Conservation (phyloP, 2,329 filamentous ascomycete species). For the Bimuria novae-zelandiae region DNA sequence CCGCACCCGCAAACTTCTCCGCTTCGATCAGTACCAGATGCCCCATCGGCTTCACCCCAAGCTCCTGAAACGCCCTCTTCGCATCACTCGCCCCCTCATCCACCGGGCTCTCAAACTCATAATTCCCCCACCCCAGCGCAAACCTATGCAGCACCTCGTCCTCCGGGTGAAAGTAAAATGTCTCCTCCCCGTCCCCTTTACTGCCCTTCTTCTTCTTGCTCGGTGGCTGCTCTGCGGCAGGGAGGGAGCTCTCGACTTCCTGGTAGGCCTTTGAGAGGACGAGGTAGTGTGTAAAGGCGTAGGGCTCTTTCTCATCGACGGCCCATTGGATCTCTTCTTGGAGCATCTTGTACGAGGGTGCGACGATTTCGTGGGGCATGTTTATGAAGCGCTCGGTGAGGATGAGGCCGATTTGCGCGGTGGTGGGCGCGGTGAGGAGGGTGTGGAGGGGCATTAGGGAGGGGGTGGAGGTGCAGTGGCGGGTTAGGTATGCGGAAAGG, state of each 20-base stretch:
- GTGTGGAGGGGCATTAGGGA: conserved; percentile 55
- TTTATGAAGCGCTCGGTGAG: conserved; percentile 95
- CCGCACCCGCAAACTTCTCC: conserved; percentile 72
- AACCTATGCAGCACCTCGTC: conserved; percentile 86
- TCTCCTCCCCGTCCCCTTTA: conserved; percentile 50
- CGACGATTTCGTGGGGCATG: conserved; percentile 89
- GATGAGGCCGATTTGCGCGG: conserved; percentile 74
- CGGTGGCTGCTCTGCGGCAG: conserved; percentile 51
- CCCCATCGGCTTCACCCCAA: conserved; percentile 83
- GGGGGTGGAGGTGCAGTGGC: conserved; percentile 58
- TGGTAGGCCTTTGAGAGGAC: conserved; percentile 90
- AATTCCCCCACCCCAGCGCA: conserved; percentile 71
- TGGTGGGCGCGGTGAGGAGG: conserved; percentile 43
- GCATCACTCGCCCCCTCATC: conserved; percentile 84
- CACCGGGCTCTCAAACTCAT: conserved; percentile 76
- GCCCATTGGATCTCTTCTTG: conserved; percentile 89
- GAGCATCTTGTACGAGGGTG: conserved; percentile 94
- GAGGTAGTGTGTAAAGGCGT: conserved; percentile 90
- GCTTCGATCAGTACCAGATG: conserved; percentile 87
- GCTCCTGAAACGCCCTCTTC: conserved; percentile 91
- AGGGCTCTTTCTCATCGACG: conserved; percentile 87
- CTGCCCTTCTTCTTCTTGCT: conserved; percentile 53
- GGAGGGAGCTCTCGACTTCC: conserved; percentile 81
- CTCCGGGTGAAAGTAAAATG: conserved; percentile 94
- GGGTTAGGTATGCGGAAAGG: conserved; percentile 71